A percentile compares a stretch with the other conserved stretches of the same genome.
Evolutionary conservation across 2,329 filamentous ascomycete genomes (phyloP).

Genomic region (Colletotrichum kahawae): DNA sequence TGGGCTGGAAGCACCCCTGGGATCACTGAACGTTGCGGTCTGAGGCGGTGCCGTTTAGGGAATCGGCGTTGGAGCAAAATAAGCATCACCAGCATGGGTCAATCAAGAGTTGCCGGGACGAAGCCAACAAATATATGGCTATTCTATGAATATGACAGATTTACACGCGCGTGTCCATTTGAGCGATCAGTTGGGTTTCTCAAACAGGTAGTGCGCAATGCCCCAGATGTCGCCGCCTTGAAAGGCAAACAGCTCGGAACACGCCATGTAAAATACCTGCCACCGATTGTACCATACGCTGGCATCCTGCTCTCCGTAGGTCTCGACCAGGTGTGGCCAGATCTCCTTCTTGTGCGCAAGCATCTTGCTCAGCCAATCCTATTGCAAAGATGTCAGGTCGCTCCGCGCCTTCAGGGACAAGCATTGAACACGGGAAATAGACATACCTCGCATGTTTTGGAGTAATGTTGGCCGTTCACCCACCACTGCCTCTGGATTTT

Average conservation of each 20-base stretch:
- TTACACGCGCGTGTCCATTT: not conserved
- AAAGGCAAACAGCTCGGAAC: constrained; percentile 71
- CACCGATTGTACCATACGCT: constrained; percentile 71
- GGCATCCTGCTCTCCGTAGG: constrained; percentile 66
- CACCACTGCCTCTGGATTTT: constrained; percentile 70
- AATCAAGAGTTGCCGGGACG: not conserved
- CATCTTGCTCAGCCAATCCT: constrained; percentile 70
- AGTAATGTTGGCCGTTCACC: constrained; percentile 72
- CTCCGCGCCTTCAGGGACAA: not conserved
- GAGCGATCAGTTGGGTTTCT: constrained; percentile 48
- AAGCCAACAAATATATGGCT: not conserved
- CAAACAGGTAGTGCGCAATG: constrained; percentile 70
- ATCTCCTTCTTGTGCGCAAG: constrained; percentile 61
- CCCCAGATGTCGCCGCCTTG: constrained; percentile 72
- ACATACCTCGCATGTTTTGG: constrained; percentile 69
- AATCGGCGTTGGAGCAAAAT: not conserved
- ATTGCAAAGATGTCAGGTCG: not conserved
- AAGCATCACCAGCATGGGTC: not conserved
- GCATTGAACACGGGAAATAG: not conserved
- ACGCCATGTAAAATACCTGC: constrained; percentile 77
- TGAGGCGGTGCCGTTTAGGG: not conserved
- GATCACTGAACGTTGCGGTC: constrained; percentile 69
- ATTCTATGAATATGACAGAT: not conserved
- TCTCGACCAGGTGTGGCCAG: constrained; percentile 68
- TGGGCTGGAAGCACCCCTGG: constrained; percentile 97